Percentiles rank a stretch among this genome's conserved stretches.
These are phyloP conservation scores for Juncus inflexus DNA, from an alignment of 176 grass and related monocot species.

Conservation along the genomic window DNA sequence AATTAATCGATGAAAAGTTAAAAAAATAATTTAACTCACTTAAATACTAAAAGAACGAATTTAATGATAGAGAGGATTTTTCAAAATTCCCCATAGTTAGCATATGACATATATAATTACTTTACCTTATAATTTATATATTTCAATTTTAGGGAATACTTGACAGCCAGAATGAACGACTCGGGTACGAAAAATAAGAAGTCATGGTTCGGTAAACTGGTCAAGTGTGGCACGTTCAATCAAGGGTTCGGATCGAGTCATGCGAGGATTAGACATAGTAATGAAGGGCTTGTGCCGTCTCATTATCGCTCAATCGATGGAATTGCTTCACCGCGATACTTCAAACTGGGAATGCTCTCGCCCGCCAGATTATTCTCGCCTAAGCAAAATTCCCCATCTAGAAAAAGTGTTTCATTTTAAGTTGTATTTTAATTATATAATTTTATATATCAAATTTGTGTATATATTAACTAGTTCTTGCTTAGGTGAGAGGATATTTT, in stretches of 20 bases:
- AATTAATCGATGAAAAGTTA: no score
- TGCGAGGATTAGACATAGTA: constrained; percentile 25
- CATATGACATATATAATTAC: no score
- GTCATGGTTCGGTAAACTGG: constrained; percentile 50
- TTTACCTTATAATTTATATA: not conserved
- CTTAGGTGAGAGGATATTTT: not conserved
- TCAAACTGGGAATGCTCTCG: constrained; percentile 54
- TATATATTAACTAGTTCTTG: not conserved
- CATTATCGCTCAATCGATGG: constrained; percentile 69
- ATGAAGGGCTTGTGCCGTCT: constrained; percentile 52
- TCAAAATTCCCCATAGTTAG: no score
- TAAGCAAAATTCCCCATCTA: constrained; percentile 39
- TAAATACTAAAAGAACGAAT: no score
- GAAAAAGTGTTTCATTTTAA: constrained; percentile 25
- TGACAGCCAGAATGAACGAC: constrained; percentile 61
- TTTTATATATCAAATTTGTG: no score
- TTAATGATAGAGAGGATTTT: no score
- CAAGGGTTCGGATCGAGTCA: constrained; percentile 36
- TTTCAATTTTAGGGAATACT: constrained; percentile 33
- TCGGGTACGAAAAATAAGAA: constrained; percentile 20
- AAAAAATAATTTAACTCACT: no score
- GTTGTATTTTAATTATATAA: not conserved
- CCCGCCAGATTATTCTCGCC: constrained; percentile 78
- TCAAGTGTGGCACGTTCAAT: constrained; percentile 62
- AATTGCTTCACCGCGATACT: constrained; percentile 56